Base-by-base conservation (phyloP, 306 rosid genomes). In the Arachis hypogaea region DNA sequence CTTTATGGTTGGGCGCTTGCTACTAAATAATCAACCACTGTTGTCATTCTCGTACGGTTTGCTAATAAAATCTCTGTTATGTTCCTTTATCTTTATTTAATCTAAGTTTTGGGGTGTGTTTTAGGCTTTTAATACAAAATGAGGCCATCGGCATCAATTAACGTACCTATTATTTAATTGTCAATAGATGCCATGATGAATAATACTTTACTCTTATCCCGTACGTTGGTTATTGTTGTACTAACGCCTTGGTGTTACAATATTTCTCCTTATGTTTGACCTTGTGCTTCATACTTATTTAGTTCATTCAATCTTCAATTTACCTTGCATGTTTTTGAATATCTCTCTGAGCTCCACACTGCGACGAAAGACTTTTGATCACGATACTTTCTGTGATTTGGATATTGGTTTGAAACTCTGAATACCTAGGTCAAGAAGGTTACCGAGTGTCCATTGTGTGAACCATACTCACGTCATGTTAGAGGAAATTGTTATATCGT, bases 11-110 rank as follows among this genome's bases (percentile, higher is more conserved):
- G 83, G 79, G 88, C 85, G 77, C 56, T 74, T 76, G 50, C 73
- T 57, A 59, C 78, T 83, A 84, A 88, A 83, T 87, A 87, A 91
- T 74, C 90, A 80, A 78, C 91, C 95, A 80, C 68, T 73, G 55
- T 71, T 73, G 59, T 68, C 36, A n/a, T 73, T 47, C 61, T 77
- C 58, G 2, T 49, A 11, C 16, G 42, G 65, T 77, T 51, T 71
- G 71, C 51, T 71, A 78, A 58, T 72, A 46, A 68, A 62, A 66
- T 36, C 38, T 76, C 5, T 28, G 70, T 59, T 33, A 45, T 72
- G 74, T 46, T n/a, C 46, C 33, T 6, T 14, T 68, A 33, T 64
- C 29, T 30, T 0, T 64, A 9, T 16, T 12, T 22, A 46, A 10
- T 29, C 29, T 44, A 52, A 4, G 64, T 74, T 38, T 7, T n/a